phyloP scores from a whole-genome alignment of 176 grass and related monocot species.

The Raddia guianensis region DNA sequence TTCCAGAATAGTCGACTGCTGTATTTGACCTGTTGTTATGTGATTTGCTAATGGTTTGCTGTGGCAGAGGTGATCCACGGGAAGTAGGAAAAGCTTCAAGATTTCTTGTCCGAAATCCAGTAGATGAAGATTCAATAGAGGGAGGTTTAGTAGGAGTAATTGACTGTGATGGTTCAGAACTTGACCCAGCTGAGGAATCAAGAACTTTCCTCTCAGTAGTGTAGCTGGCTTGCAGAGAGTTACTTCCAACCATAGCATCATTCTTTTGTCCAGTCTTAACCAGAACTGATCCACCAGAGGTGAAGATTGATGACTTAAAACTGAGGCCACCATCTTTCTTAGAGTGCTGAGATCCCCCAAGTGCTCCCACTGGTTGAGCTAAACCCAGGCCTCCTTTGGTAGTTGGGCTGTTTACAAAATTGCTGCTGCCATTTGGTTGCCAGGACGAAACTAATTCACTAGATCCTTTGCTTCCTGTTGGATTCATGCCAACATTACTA shows the following conservation, averaged over 20 bases:
- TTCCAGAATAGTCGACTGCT: conserved; percentile 46
- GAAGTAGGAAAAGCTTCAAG: conserved; percentile 41
- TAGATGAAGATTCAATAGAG: conserved; percentile 37
- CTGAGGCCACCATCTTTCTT: conserved; percentile 49
- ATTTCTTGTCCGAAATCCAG: conserved; percentile 50
- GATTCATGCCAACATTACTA: conserved; percentile 36
- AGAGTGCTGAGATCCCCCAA: conserved; percentile 41
- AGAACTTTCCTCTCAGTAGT: conserved; percentile 38
- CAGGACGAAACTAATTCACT: conserved; percentile 47
- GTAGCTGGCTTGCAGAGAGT: conserved; percentile 26
- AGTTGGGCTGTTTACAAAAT: conserved; percentile 37
- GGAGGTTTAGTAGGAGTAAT: conserved; percentile 40
- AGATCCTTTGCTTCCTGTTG: conserved; percentile 50
- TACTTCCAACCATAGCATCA: conserved; percentile 44
- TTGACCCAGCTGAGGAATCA: conserved; percentile 44
- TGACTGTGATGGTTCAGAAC: conserved; percentile 29
- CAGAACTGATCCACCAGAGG: conserved; percentile 51
- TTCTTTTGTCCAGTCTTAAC: conserved; percentile 50
- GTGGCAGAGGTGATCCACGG: conserved; percentile 35
- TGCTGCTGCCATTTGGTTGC: conserved; percentile 41
- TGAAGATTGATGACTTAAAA: conserved; percentile 51
- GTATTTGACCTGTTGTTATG: conserved; percentile 42
- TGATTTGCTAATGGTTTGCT: conserved; percentile 54
- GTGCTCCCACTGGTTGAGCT: conserved; percentile 49
- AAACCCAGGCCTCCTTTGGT: conserved; percentile 44